Conservation (phyloP, 2,329 filamentous ascomycete genomes). For the Nigrospora sphaerica region DNA sequence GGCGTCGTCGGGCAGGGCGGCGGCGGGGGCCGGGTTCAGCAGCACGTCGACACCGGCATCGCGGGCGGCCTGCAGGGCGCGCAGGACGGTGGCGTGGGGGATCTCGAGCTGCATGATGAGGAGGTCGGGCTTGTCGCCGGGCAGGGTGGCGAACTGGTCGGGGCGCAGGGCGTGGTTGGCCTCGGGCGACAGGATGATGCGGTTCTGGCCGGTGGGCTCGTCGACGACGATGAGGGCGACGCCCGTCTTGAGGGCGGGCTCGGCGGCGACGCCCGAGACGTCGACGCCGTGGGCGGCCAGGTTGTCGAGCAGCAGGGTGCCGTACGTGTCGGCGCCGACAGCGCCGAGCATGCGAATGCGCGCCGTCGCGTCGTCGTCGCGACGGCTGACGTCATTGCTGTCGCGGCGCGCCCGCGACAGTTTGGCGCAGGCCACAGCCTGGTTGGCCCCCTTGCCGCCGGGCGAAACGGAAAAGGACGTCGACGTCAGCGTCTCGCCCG, state of each 20-base stretch:
- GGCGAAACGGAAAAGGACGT: slow-evolving; percentile 71
- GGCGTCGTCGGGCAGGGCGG: slow-evolving; percentile 53
- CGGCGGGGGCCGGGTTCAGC: slow-evolving; percentile 77
- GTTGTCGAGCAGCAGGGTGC: slow-evolving; percentile 48
- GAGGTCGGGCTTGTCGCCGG: slow-evolving; percentile 44
- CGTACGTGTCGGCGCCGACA: slow-evolving; percentile 64
- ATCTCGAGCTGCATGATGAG: slow-evolving; percentile 77
- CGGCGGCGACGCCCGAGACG: slow-evolving; percentile 41
- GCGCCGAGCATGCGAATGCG: slow-evolving; percentile 65
- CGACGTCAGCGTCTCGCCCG: slow-evolving; percentile 83
- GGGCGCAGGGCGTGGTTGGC: slow-evolving; percentile 52
- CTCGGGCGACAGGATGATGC: slow-evolving; percentile 67
- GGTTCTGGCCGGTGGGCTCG: slow-evolving; percentile 64
- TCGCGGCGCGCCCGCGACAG: slow-evolving; percentile 54
- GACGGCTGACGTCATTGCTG: slow-evolving; percentile 19
- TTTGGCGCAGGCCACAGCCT: slow-evolving; percentile 82
- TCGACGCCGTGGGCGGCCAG: slow-evolving; percentile 58
- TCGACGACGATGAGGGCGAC: slow-evolving; percentile 73
- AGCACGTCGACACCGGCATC: slow-evolving; percentile 53
- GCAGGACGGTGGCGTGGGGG: slow-evolving; percentile 57
- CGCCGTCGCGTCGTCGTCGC: slow-evolving; percentile 21
- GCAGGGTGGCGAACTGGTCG: slow-evolving; percentile 25
- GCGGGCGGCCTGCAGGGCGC: slow-evolving; percentile 47
- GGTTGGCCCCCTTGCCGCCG: slow-evolving; percentile 93
- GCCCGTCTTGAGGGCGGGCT: slow-evolving; percentile 48